Evolutionary conservation across 1,284 basidiomycete genomes (phyloP), one percentile per base, ranked within the genome.

Genomic region (Polyporus tsugae): DNA sequence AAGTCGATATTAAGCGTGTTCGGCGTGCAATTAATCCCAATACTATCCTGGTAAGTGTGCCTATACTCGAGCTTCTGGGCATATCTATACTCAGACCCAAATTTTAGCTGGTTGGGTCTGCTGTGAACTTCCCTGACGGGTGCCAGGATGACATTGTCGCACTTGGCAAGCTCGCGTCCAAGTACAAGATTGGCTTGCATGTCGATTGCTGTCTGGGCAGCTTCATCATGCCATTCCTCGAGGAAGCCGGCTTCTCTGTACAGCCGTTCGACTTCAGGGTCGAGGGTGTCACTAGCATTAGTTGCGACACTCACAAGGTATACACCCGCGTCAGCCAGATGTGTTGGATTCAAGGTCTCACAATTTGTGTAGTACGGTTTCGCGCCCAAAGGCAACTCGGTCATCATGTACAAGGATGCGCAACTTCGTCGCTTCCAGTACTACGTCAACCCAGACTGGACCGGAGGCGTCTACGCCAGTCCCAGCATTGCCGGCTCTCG

Each of bases 191-290:
- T 66, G 95, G 96, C 2, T 81, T 98, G 35, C 98, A 99, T 79
- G 97, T 98, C 69, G 95, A 97, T 75, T 96, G 95, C 79, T 98
- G 96, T 79, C 85, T 98, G 19, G 96, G 96, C 2, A 94, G 92
- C 63, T 97, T 98, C 81, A 92, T 98, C 73, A 87, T 98, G 72
- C 94, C 96, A 0, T 98, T 95, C 85, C 85, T 98, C 46, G 91
- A 94, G 73, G 80, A 84, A 69, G 82, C 83, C 6, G 84, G 84
- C 1, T 84, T 81, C 75, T 75, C 81, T 5, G 76, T 79, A 10
- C 73, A 75, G 68, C 78, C 77, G 0, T 98, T 97, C 75, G 96
- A 98, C 80, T 98, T 98, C 79, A 83, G 90, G n/a, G 90, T 98
- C 0, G 85, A 88, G 7, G 96, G 96, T 4, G 96, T 98, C 36